Conservation (phyloP, 371 early-diverging fungal genomes). For the Rhizopus delemar region DNA sequence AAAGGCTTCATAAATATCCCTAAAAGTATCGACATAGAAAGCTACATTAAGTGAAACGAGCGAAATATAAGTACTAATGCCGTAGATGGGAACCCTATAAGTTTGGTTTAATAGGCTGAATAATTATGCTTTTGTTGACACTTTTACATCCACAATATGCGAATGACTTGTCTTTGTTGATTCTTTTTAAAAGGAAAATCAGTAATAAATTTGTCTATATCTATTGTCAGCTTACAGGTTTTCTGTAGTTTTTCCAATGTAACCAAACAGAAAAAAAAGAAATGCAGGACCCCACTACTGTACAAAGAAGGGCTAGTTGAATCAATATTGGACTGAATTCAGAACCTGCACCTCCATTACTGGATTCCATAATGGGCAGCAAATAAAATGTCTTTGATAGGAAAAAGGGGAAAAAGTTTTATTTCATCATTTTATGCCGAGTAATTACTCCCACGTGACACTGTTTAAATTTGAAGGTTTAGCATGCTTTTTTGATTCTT, state of each 20-base stretch:
- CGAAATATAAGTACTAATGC: conserved; percentile 81
- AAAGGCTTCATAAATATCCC: conserved; percentile 96
- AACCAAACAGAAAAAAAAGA: conserved; percentile 76
- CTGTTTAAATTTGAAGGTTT: conserved; percentile 4
- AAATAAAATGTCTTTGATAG: not conserved
- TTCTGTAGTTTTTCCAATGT: conserved; percentile 89
- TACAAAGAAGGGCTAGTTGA: conserved; percentile 58
- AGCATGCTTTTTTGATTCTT: not conserved
- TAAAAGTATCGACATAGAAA: conserved; percentile 88
- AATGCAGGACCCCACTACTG: conserved; percentile 64
- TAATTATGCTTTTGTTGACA: conserved; percentile 3
- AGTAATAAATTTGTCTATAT: not conserved
- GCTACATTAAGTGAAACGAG: conserved; percentile 75
- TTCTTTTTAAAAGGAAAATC: conserved; percentile 39
- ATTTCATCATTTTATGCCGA: not conserved
- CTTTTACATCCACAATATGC: conserved; percentile 86
- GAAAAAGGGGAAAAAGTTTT: not conserved
- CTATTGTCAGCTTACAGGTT: conserved; percentile 67
- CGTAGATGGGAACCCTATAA: conserved; percentile 87
- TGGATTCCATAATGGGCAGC: conserved; percentile 16
- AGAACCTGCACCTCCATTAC: conserved; percentile 58
- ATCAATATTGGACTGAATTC: conserved; percentile 55
- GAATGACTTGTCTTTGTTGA: conserved; percentile 83
- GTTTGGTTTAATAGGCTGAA: not conserved
- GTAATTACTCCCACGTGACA: not conserved